These are phyloP conservation scores for Ogataea trehaloabstinens DNA, from an alignment of 805 yeast species.

Conservation along the genomic window DNA sequence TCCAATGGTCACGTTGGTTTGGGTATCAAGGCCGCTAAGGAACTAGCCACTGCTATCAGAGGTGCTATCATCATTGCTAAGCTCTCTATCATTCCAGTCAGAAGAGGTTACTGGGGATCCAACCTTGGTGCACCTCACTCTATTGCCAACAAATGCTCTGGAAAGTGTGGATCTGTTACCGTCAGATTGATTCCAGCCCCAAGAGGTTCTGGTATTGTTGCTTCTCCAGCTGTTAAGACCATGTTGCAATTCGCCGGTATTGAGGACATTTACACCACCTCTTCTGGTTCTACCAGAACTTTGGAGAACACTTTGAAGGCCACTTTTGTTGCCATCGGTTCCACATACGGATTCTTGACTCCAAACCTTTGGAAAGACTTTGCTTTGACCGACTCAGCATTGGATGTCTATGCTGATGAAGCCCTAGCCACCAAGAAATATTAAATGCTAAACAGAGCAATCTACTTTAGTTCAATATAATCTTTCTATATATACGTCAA, in stretches of 20 bases:
- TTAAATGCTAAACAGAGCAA: slow-evolving; percentile 37
- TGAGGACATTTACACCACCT: slow-evolving; percentile 98
- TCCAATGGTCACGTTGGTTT: slow-evolving; percentile 99
- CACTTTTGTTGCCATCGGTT: slow-evolving; percentile 98
- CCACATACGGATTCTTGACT: slow-evolving; percentile 99
- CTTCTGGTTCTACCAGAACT: slow-evolving; percentile 99
- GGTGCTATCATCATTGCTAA: slow-evolving; percentile 99
- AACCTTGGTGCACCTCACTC: slow-evolving; percentile 99
- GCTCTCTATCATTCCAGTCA: slow-evolving; percentile 97
- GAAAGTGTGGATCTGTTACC: slow-evolving; percentile 99
- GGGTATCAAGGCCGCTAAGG: slow-evolving; percentile 99
- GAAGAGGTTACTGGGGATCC: slow-evolving; percentile 99
- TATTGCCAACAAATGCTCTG: slow-evolving; percentile 95
- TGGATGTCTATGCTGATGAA: slow-evolving; percentile 90
- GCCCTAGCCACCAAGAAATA: slow-evolving; percentile 70
- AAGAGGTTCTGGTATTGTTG: slow-evolving; percentile 99
- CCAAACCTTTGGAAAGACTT: slow-evolving; percentile 97
- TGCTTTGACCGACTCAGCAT: slow-evolving; percentile 85
- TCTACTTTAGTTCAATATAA: background rate
- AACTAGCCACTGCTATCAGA: slow-evolving; percentile 99
- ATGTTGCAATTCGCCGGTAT: slow-evolving; percentile 99
- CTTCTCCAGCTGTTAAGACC: slow-evolving; percentile 99
- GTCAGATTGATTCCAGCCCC: slow-evolving; percentile 99
- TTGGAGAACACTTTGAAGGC: slow-evolving; percentile 99
- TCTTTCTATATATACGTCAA: too few species aligned